Evolutionary conservation across 2,329 filamentous ascomycete species (phyloP).

Genomic region (Phialophora verrucosa): DNA sequence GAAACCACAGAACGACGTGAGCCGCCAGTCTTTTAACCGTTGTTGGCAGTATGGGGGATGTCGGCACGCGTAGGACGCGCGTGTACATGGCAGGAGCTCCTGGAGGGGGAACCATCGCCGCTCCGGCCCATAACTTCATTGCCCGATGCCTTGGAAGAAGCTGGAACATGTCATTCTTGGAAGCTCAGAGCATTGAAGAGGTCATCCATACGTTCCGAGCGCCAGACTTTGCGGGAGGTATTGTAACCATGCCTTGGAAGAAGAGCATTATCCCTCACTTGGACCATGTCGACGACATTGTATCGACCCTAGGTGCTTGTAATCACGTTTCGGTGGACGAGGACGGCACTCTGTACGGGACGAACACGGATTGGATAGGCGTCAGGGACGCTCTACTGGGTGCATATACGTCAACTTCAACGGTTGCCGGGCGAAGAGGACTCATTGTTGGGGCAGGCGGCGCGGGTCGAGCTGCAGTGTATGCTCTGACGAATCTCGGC

Average conservation of each 20-base stretch:
- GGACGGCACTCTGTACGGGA: conserved; percentile 44
- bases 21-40: background rate
- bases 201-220: conserved; percentile 42
- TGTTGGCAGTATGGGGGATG: background rate
- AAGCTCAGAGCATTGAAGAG: conserved; percentile 45
- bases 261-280: conserved; percentile 46
- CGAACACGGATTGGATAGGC: conserved; percentile 54
- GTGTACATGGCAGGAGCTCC: conserved; percentile 23
- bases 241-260: conserved; percentile 54
- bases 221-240: conserved; percentile 44
- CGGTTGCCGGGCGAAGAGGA: conserved; percentile 55
- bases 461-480: conserved; percentile 78
- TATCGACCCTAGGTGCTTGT: conserved; percentile 43
- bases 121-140: conserved; percentile 50
- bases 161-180: conserved; percentile 45
- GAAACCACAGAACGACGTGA: background rate
- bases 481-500: conserved; percentile 62
- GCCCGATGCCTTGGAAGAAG: conserved; percentile 44
- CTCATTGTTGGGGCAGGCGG: conserved; percentile 66
- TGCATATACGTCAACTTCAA: conserved; percentile 42
- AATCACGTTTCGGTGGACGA: conserved; percentile 21
- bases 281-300: conserved; percentile 45
- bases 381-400: conserved; percentile 47
- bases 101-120: conserved; percentile 48
- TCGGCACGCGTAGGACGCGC: background rate